A percentile compares a stretch with the other conserved stretches of the same genome.
phyloP scores from a whole-genome alignment of 495 filamentous ascomycete species.

The Neurospora sp. region DNA sequence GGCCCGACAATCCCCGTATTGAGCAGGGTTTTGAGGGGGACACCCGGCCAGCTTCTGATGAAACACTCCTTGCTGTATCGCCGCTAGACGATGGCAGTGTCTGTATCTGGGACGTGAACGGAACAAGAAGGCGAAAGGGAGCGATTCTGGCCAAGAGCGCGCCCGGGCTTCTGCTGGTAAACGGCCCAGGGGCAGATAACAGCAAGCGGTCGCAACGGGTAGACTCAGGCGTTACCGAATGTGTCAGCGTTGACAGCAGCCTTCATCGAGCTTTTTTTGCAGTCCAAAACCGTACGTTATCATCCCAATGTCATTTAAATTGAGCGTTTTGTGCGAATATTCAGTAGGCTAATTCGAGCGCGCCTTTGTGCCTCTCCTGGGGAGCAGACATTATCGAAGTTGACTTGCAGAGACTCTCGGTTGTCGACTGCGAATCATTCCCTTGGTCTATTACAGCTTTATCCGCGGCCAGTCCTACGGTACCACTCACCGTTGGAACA shows the following conservation, averaged over 20 bases:
- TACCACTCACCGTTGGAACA: slow-evolving; percentile 80
- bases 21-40: slow-evolving; percentile 16
- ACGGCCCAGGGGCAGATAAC: slow-evolving; percentile 36
- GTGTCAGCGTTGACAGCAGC: slow-evolving; percentile 67
- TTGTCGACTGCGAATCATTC: slow-evolving; percentile 62
- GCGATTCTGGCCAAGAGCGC: slow-evolving; percentile 54
- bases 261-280: slow-evolving; percentile 69
- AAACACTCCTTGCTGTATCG: slow-evolving; percentile 53
- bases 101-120: slow-evolving; percentile 75
- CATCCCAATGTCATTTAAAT: neutral
- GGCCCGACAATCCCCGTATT: slow-evolving; percentile 35
- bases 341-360: neutral
- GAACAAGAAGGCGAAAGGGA: slow-evolving; percentile 49
- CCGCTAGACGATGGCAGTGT: slow-evolving; percentile 80
- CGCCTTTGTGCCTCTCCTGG: neutral
- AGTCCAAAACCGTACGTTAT: slow-evolving; percentile 51
- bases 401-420: slow-evolving; percentile 66
- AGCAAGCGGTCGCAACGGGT: slow-evolving; percentile 34
- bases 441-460: slow-evolving; percentile 77
- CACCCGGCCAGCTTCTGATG: neutral
- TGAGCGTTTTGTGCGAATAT: neutral
- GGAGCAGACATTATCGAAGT: slow-evolving; percentile 60
- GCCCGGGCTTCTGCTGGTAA: slow-evolving; percentile 50
- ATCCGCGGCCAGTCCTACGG: slow-evolving; percentile 60
- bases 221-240: slow-evolving; percentile 67